Conservation (phyloP, 2,329 filamentous ascomycete genomes). For the Microdochium trichocladiopsis region DNA sequence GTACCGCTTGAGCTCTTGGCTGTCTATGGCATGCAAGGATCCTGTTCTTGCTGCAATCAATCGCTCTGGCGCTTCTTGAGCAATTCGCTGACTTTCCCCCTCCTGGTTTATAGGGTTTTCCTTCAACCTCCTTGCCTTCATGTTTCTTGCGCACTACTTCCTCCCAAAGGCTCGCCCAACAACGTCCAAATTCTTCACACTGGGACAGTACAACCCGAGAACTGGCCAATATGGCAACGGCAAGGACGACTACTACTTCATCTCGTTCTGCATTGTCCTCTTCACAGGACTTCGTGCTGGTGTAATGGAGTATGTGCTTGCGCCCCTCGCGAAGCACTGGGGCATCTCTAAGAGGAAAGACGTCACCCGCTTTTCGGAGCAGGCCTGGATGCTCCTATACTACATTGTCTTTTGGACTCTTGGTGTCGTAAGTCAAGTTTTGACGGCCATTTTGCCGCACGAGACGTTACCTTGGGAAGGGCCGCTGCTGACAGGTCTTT, state of each 20-base stretch:
- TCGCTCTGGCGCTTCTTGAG: no score
- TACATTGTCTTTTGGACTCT: constrained; percentile 75
- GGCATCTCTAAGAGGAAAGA: constrained; percentile 74
- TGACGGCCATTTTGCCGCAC: no score
- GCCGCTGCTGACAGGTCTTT: constrained; percentile 2
- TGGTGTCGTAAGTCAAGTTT: constrained; percentile 65
- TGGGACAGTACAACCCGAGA: constrained; percentile 72
- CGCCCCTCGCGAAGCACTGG: constrained; percentile 64
- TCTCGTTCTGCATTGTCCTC: constrained; percentile 71
- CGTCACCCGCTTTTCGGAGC: constrained; percentile 81
- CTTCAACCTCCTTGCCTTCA: constrained; percentile 75
- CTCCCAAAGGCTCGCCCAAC: constrained; percentile 73
- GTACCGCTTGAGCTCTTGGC: no score
- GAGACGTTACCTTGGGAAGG: no score
- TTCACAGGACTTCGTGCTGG: constrained; percentile 83
- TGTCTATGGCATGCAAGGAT: no score
- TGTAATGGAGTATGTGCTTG: constrained; percentile 80
- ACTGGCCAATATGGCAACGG: constrained; percentile 70
- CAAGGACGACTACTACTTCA: constrained; percentile 70
- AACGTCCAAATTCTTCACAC: constrained; percentile 81
- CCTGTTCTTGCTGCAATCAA: no score
- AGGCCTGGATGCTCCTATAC: constrained; percentile 86
- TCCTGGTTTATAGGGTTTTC: constrained; percentile 61
- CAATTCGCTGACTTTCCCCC: neutral
- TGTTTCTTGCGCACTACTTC: constrained; percentile 73